Percentiles rank a stretch among this genome's conserved stretches.
These are phyloP conservation scores for Batkoa obscura DNA, from an alignment of 371 early-diverging fungal genomes.

Conservation along the genomic window DNA sequence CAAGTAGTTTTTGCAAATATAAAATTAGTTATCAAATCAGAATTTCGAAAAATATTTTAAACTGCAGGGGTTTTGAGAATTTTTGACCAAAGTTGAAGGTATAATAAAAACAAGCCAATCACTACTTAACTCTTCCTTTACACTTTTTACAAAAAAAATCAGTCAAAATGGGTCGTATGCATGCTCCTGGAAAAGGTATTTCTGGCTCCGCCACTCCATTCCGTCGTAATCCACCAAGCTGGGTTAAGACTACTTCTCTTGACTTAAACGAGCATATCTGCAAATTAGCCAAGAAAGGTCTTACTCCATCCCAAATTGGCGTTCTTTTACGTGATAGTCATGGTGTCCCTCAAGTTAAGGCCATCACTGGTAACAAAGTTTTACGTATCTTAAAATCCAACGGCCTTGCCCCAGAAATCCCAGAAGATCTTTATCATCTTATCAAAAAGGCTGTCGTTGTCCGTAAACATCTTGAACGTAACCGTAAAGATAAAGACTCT, in stretches of 20 bases:
- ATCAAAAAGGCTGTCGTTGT: constrained; percentile 99
- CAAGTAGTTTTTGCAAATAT: too few relatives aligned
- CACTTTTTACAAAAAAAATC: too few relatives aligned
- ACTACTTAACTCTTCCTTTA: too few relatives aligned
- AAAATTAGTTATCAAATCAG: too few relatives aligned
- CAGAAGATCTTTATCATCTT: constrained; percentile 98
- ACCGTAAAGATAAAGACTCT: constrained; percentile 98
- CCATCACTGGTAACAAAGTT: constrained; percentile 93
- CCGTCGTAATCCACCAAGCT: constrained; percentile 93
- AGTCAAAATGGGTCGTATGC: constrained; percentile 93
- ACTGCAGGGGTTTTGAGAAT: too few relatives aligned
- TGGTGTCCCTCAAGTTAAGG: constrained; percentile 93
- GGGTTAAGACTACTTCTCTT: constrained; percentile 90
- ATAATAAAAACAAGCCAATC: too few relatives aligned
- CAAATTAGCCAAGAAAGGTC: constrained; percentile 99
- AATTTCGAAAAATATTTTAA: too few relatives aligned
- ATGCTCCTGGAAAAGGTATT: constrained; percentile 97
- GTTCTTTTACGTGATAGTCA: constrained; percentile 94
- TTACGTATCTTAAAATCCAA: constrained; percentile 82
- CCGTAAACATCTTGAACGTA: constrained; percentile 98
- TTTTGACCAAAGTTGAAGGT: too few relatives aligned
- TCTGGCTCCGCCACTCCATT: constrained; percentile 97
- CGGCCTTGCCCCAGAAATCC: constrained; percentile 91
- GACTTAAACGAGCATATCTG: constrained; percentile 97
- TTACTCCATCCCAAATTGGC: constrained; percentile 98